These are phyloP conservation scores for Pseudozyma hubeiensis DNA, from an alignment of 1,284 basidiomycete species.

Conservation along the genomic window DNA sequence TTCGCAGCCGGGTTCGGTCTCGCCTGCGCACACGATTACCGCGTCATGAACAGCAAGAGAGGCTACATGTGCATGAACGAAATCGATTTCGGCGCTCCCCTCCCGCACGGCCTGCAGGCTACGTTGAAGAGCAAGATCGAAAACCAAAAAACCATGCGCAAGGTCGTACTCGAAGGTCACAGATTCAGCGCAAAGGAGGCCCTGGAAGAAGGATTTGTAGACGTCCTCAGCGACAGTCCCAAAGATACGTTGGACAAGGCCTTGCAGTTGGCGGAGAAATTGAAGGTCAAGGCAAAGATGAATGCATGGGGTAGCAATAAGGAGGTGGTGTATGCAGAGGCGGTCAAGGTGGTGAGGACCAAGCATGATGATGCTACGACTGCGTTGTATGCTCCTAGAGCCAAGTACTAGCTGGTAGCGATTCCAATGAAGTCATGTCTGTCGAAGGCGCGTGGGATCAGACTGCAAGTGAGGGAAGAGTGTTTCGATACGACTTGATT, in stretches of 20 bases:
- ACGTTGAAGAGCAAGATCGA: conserved; percentile 78
- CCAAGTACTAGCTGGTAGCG: conserved; percentile 24
- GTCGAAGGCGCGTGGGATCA: background rate
- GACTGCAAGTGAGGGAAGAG: background rate
- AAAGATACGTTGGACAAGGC: conserved; percentile 73
- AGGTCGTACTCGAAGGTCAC: conserved; percentile 84
- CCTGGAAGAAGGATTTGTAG: conserved; percentile 77
- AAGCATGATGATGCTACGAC: conserved; percentile 34
- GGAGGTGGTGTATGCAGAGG: conserved; percentile 58
- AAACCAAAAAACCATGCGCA: conserved; percentile 76
- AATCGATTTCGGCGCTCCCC: conserved; percentile 62
- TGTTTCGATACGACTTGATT: background rate
- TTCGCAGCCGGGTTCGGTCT: conserved; percentile 88
- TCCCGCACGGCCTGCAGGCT: conserved; percentile 70
- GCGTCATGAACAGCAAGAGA: conserved; percentile 85
- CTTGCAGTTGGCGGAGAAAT: conserved; percentile 69
- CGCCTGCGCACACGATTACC: conserved; percentile 85
- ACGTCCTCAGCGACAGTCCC: conserved; percentile 75
- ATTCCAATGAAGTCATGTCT: too few relatives aligned
- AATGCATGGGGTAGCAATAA: conserved; percentile 73
- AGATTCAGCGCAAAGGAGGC: conserved; percentile 83
- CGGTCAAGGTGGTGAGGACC: conserved; percentile 30
- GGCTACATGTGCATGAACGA: conserved; percentile 95
- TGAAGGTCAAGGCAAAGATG: conserved; percentile 69
- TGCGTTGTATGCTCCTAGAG: conserved; percentile 20